A percentile compares a stretch with the other conserved stretches of the same genome.
phyloP scores from a whole-genome alignment of 352 stramenopile genomes.

The Thalassiosira livingstoniorum region DNA sequence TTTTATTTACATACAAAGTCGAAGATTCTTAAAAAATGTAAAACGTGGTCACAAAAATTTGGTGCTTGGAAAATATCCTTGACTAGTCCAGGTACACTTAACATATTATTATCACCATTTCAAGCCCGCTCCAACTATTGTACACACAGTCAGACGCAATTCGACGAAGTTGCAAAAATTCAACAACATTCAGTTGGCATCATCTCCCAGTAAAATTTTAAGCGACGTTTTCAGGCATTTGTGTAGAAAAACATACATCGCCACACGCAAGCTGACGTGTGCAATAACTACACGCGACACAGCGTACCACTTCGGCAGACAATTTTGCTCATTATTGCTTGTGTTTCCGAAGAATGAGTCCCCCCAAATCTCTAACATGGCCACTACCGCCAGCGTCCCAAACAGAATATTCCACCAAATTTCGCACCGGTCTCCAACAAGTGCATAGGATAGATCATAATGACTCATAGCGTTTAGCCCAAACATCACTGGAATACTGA shows the following conservation, averaged over 20 bases:
- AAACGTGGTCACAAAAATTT: no score
- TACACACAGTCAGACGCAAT: no score
- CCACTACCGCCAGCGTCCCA: slow-evolving; percentile 12
- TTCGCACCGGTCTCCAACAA: slow-evolving; percentile 14
- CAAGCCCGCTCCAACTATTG: no score
- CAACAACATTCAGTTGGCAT: no score
- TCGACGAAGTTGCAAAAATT: no score
- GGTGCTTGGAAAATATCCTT: no score
- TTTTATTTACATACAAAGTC: no score
- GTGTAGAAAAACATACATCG: background rate
- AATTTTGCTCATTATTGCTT: background rate
- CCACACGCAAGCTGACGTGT: background rate
- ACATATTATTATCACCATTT: no score
- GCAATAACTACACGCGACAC: background rate
- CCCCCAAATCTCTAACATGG: slow-evolving; percentile 8
- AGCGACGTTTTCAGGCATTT: background rate
- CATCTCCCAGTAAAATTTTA: background rate
- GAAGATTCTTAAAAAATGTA: no score
- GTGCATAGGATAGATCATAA: slow-evolving; percentile 14
- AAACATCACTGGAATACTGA: slow-evolving; percentile 25
- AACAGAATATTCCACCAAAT: slow-evolving; percentile 9
- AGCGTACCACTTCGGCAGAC: background rate
- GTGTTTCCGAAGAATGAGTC: background rate
- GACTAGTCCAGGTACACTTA: no score
- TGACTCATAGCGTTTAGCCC: slow-evolving; percentile 23